A percentile compares a stretch with the other conserved stretches of the same genome.
Evolutionary conservation across 768 basidiomycete species (phyloP).

Genomic region (Suillus paluster): DNA sequence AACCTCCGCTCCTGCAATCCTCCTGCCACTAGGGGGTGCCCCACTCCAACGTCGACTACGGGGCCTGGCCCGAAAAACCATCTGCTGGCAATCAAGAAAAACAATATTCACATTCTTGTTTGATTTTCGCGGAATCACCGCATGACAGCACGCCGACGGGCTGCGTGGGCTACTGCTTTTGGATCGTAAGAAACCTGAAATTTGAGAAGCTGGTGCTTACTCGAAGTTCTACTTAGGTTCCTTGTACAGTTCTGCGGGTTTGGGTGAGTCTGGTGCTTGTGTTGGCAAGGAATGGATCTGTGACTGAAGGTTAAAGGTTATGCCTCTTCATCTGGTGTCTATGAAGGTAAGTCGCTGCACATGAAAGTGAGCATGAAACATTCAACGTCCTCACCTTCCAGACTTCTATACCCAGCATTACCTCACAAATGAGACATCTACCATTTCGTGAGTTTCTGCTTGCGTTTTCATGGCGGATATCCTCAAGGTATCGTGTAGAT

Average conservation of each 20-base stretch:
- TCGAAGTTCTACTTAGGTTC: conserved; percentile 19
- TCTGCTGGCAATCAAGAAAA: no score
- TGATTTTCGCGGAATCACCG: no score
- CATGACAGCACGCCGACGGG: no score
- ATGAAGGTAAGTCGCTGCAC: conserved; percentile 28
- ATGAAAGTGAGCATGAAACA: not conserved
- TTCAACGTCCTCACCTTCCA: not conserved
- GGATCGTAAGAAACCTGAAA: conserved; percentile 24
- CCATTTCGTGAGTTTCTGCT: not conserved
- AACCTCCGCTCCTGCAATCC: no score
- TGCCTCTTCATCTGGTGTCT: conserved; percentile 28
- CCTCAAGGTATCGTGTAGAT: not conserved
- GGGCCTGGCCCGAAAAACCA: no score
- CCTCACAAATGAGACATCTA: not conserved
- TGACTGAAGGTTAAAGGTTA: conserved; percentile 18
- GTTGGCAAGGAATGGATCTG: not conserved
- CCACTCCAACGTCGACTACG: no score
- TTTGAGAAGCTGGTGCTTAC: not conserved
- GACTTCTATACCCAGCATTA: not conserved
- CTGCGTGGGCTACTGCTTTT: no score
- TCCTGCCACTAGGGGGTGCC: no score
- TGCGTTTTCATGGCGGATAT: not conserved
- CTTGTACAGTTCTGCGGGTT: conserved; percentile 30
- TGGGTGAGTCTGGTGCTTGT: conserved; percentile 17
- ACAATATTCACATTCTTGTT: no score